Evolutionary conservation across 2,329 filamentous ascomycete genomes (phyloP).

Genomic region (Curvularia sp.): DNA sequence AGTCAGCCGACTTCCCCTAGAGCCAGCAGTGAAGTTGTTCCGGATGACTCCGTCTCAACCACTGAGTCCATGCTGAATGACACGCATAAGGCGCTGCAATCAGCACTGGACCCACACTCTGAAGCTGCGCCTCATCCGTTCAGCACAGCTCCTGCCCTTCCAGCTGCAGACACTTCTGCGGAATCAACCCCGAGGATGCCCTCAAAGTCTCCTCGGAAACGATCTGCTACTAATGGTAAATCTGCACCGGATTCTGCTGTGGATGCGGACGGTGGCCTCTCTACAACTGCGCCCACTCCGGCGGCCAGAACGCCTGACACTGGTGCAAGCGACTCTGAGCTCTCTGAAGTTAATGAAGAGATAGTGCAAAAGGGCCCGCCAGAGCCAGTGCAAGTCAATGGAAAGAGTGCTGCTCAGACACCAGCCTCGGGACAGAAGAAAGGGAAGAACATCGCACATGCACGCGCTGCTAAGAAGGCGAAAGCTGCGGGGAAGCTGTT

Average conservation of each 20-base stretch:
- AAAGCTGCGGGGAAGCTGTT: slow-evolving; percentile 40
- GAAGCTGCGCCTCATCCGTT: slow-evolving; percentile 34
- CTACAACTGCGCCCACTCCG: slow-evolving; percentile 38
- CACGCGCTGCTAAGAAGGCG: slow-evolving; percentile 43
- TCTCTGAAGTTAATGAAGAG: slow-evolving; percentile 50
- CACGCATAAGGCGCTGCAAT: slow-evolving; percentile 29
- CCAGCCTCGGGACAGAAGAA: slow-evolving; percentile 36
- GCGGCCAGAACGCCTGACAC: slow-evolving; percentile 38
- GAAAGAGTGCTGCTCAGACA: slow-evolving; percentile 25
- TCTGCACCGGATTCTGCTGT: slow-evolving; percentile 24
- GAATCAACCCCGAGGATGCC: slow-evolving; percentile 37
- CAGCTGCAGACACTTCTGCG: slow-evolving; percentile 31
- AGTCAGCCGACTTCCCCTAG: slow-evolving; percentile 32
- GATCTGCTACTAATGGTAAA: slow-evolving; percentile 31
- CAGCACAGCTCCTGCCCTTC: slow-evolving; percentile 38
- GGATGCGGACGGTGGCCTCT: slow-evolving; percentile 34
- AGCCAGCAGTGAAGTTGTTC: slow-evolving; percentile 35
- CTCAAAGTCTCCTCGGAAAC: slow-evolving; percentile 46
- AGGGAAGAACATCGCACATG: slow-evolving; percentile 32
- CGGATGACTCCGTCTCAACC: slow-evolving; percentile 35
- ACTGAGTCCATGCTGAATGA: slow-evolving; percentile 23
- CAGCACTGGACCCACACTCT: slow-evolving; percentile 21
- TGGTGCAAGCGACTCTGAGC: slow-evolving; percentile 44
- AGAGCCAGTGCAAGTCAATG: slow-evolving; percentile 37
- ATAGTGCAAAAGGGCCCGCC: slow-evolving; percentile 47